Conservation (phyloP, 305 asterid species). For the Fraxinus paxiana region DNA sequence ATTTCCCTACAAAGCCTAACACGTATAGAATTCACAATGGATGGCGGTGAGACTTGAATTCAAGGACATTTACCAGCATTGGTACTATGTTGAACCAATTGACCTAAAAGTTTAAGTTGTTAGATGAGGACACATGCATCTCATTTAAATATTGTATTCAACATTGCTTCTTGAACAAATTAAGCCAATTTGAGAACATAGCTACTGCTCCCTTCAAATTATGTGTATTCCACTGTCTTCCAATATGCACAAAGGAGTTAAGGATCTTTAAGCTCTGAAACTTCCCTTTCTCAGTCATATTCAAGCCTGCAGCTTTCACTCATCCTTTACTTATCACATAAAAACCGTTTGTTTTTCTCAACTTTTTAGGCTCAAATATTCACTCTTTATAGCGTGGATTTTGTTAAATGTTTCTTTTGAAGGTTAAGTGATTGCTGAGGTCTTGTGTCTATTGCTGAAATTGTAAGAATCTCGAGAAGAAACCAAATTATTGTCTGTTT, state of each 20-base stretch:
- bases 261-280: neutral
- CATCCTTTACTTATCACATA: neutral
- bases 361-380: neutral
- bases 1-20: neutral
- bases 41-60: neutral
- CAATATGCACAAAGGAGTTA: neutral
- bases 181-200: neutral
- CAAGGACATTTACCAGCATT: neutral
- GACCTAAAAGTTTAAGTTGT: neutral
- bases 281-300: neutral
- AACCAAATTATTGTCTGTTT: neutral
- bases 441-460: neutral
- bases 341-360: neutral
- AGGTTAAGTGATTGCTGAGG: neutral
- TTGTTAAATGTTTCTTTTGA: neutral
- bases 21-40: neutral
- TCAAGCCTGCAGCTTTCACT: neutral
- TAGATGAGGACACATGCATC: neutral
- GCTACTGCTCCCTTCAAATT: neutral
- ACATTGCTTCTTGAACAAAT: neutral
- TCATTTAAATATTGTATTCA: neutral
- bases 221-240: neutral
- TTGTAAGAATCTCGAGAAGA: neutral
- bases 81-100: neutral
- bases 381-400: neutral